Evolutionary conservation across 257 asterid species (phyloP), one percentile per base, ranked within the genome.

Genomic region (Datura wrightii): DNA sequence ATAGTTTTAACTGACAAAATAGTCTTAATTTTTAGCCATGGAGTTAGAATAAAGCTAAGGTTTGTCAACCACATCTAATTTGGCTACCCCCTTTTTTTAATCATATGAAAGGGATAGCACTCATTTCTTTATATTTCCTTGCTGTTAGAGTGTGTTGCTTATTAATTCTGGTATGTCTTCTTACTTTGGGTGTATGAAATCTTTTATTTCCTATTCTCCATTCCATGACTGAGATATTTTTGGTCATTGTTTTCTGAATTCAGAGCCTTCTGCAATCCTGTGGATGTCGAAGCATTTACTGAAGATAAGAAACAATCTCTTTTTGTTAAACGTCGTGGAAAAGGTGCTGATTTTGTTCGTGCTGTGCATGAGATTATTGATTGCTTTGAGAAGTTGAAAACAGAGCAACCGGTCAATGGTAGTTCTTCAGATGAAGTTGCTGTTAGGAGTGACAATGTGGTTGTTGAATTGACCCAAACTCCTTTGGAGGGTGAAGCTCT

Each of bases 261-360:
- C 97, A 96, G 99, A 87, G 99, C 97, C 85, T 94, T 93, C 87
- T 96, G 99, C 90, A 93, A 92, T 90, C 98, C 96, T 85, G 94
- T 88, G 87, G 99, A 96, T 83, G 93, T 96, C 69, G 98, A 96
- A 90, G 95, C 94, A 55, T 96, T 96, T 89, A 93, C 98, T 0
- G 98, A 96, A 89, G 98, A 93, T 88, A 96, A 91, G 89, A 94
- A 93, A 89, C 88, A 71, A 54, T 92, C 95, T 86, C 92, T 96
- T 83, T 87, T 94, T 84, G 95, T 91, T 39, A 96, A 92, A 88
- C 97, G 97, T 55, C 96, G 91, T 89, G 97, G 96, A 11, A 96
- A 96, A 90, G 94, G 97, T 87, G 90, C 98, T 85, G 98, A 94
- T 90, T 96, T 93, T 89, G 91, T 86, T 83, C 94, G 94, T 71